Conservation (phyloP, 75 land plant species). For the Picea sitchensis region DNA sequence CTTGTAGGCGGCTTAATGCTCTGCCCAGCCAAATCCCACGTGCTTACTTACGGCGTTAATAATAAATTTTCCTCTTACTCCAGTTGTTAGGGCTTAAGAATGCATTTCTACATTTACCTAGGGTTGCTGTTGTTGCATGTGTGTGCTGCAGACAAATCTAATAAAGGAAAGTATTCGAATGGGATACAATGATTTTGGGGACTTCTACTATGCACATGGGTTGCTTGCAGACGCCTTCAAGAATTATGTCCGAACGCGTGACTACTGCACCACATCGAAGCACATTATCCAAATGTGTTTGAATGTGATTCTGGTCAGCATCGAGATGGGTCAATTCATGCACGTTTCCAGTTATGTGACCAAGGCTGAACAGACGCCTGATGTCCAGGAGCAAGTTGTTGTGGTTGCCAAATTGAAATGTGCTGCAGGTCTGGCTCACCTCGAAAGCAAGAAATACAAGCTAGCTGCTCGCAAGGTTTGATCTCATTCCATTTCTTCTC, state of each 20-base stretch:
- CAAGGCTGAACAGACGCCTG: slow-evolving; percentile 91
- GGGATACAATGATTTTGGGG: slow-evolving; percentile 98
- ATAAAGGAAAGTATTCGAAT: slow-evolving; percentile 98
- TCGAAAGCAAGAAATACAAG: slow-evolving; percentile 86
- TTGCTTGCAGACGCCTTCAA: slow-evolving; percentile 87
- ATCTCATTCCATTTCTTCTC: not conserved
- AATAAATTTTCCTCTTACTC: no score
- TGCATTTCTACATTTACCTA: not conserved
- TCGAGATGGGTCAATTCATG: slow-evolving; percentile 94
- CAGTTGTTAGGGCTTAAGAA: no score
- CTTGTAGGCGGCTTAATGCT: no score
- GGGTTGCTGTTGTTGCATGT: not conserved
- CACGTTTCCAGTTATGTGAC: slow-evolving; percentile 91
- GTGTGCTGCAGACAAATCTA: slow-evolving; percentile 71
- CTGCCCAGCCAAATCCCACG: no score
- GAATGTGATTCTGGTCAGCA: slow-evolving; percentile 91
- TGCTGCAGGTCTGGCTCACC: slow-evolving; percentile 84
- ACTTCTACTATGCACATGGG: slow-evolving; percentile 89
- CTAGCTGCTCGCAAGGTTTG: slow-evolving; percentile 96
- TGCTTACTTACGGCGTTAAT: no score
- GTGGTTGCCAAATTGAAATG: slow-evolving; percentile 63
- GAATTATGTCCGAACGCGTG: slow-evolving; percentile 86
- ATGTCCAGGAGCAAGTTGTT: slow-evolving; percentile 57
- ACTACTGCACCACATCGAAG: slow-evolving; percentile 95
- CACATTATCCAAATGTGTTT: slow-evolving; percentile 92